Conservation (phyloP, 495 filamentous ascomycete genomes). For the Aspergillus coremiiformis region DNA sequence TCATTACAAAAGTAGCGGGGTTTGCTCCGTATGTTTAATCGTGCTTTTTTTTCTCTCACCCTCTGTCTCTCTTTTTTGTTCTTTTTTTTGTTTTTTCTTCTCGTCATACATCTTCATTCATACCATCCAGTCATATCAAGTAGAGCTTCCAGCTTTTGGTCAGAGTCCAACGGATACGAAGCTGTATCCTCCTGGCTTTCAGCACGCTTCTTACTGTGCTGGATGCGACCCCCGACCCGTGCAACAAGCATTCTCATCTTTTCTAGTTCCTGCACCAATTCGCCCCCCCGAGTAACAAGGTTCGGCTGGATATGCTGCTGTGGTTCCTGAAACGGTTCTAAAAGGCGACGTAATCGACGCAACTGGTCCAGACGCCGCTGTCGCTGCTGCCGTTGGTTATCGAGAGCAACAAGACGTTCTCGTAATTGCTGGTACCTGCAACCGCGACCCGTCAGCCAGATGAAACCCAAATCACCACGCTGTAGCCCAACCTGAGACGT, state of each 20-base stretch:
- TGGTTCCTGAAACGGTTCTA: conserved; percentile 52
- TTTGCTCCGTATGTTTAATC: not conserved
- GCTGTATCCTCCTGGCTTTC: conserved; percentile 9
- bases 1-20: not conserved
- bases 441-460: conserved; percentile 20
- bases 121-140: conserved; percentile 29
- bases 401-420: conserved; percentile 43
- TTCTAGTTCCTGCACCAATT: conserved; percentile 64
- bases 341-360: conserved; percentile 46
- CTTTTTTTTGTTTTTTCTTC: not conserved
- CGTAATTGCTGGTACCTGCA: conserved; percentile 51
- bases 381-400: conserved; percentile 44
- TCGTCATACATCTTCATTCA: not conserved
- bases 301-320: conserved; percentile 64
- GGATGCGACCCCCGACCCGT: conserved; percentile 57
- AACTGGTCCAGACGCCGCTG: conserved; percentile 50
- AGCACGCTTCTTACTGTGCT: conserved; percentile 24
- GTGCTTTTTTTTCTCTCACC: not conserved
- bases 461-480: conserved; percentile 16
- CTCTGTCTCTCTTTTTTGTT: not conserved
- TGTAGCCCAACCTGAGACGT: conserved; percentile 24
- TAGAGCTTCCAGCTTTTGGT: conserved; percentile 30
- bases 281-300: conserved; percentile 65
- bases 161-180: conserved; percentile 25
- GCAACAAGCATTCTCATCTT: conserved; percentile 69